Conservation (phyloP, 1,284 basidiomycete species). For the Marasmius fiardii region DNA sequence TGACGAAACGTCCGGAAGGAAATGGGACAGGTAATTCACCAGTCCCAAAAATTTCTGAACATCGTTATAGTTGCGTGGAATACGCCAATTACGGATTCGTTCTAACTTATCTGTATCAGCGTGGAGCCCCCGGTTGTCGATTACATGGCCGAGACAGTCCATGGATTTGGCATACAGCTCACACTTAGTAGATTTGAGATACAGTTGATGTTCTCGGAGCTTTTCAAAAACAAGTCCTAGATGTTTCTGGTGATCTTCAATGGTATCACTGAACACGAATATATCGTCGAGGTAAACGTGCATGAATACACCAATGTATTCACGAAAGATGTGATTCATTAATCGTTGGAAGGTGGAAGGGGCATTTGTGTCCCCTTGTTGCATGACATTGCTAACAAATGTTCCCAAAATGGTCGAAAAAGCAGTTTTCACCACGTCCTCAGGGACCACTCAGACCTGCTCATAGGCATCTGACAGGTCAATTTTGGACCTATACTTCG, state of each 20-base stretch:
- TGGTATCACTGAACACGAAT: no score
- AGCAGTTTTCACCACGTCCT: slow-evolving; percentile 6
- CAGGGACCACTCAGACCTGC: slow-evolving; percentile 15
- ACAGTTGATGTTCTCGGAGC: no score
- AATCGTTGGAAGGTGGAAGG: slow-evolving; percentile 20
- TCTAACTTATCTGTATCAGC: slow-evolving; percentile 20
- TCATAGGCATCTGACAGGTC: no score
- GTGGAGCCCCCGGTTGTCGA: slow-evolving; percentile 19
- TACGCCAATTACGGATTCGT: slow-evolving; percentile 25
- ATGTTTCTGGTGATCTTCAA: no score
- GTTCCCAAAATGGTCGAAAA: slow-evolving; percentile 23
- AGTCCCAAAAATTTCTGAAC: slow-evolving; percentile 38
- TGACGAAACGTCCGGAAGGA: slow-evolving; percentile 32
- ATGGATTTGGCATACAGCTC: no score
- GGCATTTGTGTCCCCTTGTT: slow-evolving; percentile 32
- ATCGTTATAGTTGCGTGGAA: slow-evolving; percentile 24
- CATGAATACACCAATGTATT: slow-evolving; percentile 22
- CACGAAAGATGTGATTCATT: slow-evolving; percentile 22
- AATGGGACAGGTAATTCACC: slow-evolving; percentile 35
- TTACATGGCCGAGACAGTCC: no score
- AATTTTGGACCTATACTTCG: slow-evolving; percentile 24
- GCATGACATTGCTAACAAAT: slow-evolving; percentile 26
- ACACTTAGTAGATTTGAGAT: no score
- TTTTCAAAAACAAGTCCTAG: no score
- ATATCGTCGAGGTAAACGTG: slow-evolving; percentile 36